phyloP scores from a whole-genome alignment of 2,329 filamentous ascomycete species.

The Fusarium zealandicum region DNA sequence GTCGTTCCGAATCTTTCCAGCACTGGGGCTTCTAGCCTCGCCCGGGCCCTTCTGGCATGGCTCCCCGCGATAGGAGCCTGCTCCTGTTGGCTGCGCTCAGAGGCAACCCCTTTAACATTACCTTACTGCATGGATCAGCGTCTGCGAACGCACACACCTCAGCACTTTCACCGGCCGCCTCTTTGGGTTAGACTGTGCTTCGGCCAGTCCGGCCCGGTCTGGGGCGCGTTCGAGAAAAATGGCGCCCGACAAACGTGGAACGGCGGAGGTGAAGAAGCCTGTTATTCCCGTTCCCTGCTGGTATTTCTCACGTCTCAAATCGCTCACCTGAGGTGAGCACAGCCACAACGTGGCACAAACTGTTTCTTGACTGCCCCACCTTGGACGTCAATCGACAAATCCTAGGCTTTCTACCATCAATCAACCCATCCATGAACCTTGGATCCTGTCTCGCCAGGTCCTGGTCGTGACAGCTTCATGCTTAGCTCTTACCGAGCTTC shows the following conservation, averaged over 20 bases:
- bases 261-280: slow-evolving; percentile 12
- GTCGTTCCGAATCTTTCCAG: slow-evolving; percentile 28
- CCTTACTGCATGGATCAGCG: not conserved
- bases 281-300: slow-evolving; percentile 21
- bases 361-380: slow-evolving; percentile 24
- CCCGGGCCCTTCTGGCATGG: slow-evolving; percentile 15
- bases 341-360: slow-evolving; percentile 30
- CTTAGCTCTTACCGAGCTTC: slow-evolving; percentile 17
- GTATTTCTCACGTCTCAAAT: not conserved
- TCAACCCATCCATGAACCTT: slow-evolving; percentile 24
- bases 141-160: slow-evolving; percentile 14
- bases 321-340: slow-evolving; percentile 18
- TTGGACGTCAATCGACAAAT: slow-evolving; percentile 31
- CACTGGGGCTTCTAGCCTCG: slow-evolving; percentile 7
- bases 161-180: slow-evolving; percentile 31
- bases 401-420: slow-evolving; percentile 16
- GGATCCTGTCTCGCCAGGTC: slow-evolving; percentile 12
- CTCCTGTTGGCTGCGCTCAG: slow-evolving; percentile 9
- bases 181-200: slow-evolving; percentile 28
- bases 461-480: slow-evolving; percentile 29
- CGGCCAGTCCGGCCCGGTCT: slow-evolving; percentile 30
- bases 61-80: slow-evolving; percentile 8
- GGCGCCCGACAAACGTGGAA: slow-evolving; percentile 7
- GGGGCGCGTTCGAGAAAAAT: slow-evolving; percentile 9
- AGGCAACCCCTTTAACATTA: slow-evolving; percentile 25